Evolutionary conservation across 2,329 filamentous ascomycete genomes (phyloP).

Genomic region (Cordyceps cicadae): DNA sequence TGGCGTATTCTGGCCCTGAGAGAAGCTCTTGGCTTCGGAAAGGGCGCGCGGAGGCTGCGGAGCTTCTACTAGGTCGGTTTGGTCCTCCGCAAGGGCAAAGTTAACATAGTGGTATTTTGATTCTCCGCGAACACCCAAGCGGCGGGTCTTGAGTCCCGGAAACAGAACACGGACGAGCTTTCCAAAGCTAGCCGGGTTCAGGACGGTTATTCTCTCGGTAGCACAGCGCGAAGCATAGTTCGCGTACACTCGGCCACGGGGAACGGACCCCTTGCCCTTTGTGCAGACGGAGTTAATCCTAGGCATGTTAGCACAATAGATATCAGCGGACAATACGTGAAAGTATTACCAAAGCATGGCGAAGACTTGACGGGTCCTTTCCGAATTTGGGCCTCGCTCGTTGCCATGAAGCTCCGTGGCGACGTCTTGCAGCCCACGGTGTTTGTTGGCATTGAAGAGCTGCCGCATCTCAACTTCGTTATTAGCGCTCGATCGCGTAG

Average conservation of each 20-base stretch:
- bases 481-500: slow-evolving; percentile 62
- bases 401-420: slow-evolving; percentile 70
- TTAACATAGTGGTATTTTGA: slow-evolving; percentile 96
- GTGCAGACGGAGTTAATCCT: slow-evolving; percentile 69
- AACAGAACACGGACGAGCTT: slow-evolving; percentile 96
- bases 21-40: slow-evolving; percentile 38
- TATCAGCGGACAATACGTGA: not conserved
- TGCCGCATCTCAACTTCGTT: slow-evolving; percentile 76
- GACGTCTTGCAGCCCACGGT: slow-evolving; percentile 61
- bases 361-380: slow-evolving; percentile 77
- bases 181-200: slow-evolving; percentile 95
- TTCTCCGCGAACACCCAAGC: slow-evolving; percentile 87
- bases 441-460: slow-evolving; percentile 60
- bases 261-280: slow-evolving; percentile 75
- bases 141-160: slow-evolving; percentile 84
- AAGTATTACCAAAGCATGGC: slow-evolving; percentile 77
- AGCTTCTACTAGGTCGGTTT: slow-evolving; percentile 38
- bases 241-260: slow-evolving; percentile 86
- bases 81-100: slow-evolving; percentile 52
- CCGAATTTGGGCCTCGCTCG: slow-evolving; percentile 71
- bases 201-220: slow-evolving; percentile 83
- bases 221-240: slow-evolving; percentile 91
- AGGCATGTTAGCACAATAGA: not conserved
- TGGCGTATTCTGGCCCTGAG: slow-evolving; percentile 43
- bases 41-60: slow-evolving; percentile 40